Percentiles rank a stretch among this genome's conserved stretches.
Conservation (phyloP, 2,329 filamentous ascomycete genomes). For the Diaporthe ilicicola region DNA sequence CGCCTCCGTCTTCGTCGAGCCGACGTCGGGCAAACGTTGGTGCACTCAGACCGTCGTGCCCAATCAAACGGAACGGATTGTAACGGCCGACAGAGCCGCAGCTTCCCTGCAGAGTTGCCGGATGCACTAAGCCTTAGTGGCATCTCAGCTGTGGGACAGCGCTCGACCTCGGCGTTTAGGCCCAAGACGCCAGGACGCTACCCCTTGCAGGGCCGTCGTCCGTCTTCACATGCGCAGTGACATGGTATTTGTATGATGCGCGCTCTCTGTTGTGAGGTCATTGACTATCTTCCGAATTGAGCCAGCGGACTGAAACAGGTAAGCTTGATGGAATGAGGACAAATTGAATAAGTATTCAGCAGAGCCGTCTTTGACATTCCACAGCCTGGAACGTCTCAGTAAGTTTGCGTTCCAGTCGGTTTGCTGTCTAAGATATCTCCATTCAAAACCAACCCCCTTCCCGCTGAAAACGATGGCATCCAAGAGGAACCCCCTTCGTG, state of each 20-base stretch:
- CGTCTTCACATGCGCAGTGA: conserved; percentile 22
- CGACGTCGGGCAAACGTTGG: conserved; percentile 15
- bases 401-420: neutral
- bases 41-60: neutral
- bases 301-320: neutral
- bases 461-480: conserved; percentile 10
- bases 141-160: neutral
- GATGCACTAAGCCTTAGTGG: neutral
- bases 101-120: neutral
- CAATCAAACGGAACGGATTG: conserved; percentile 25
- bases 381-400: neutral
- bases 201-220: neutral
- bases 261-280: conserved; percentile 24
- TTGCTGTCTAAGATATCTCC: neutral
- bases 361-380: neutral
- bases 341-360: neutral
- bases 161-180: neutral
- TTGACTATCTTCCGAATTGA: conserved; percentile 15
- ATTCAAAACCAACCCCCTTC: neutral
- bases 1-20: neutral
- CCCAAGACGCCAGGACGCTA: neutral
- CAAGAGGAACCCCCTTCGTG: conserved; percentile 28
- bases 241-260: neutral
- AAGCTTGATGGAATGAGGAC: neutral
- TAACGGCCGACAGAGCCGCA: conserved; percentile 16